Evolutionary conservation across 2,329 filamentous ascomycete species (phyloP).

Genomic region (Penicillium sp.): DNA sequence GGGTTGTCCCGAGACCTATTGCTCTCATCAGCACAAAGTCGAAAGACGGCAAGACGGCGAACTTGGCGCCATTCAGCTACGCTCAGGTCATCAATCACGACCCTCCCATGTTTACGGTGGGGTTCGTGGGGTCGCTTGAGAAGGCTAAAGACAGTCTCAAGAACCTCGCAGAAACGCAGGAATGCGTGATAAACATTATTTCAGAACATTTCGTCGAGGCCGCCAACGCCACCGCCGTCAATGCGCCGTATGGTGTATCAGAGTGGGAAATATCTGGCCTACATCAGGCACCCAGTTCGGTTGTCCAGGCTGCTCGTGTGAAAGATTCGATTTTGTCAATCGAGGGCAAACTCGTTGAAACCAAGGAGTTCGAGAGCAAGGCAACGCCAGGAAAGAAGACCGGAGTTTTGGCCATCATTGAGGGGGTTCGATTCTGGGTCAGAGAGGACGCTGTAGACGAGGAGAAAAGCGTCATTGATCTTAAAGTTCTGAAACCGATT

Average conservation of each 20-base stretch:
- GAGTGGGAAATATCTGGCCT: conserved; percentile 83
- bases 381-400: conserved; percentile 74
- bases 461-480: conserved; percentile 74
- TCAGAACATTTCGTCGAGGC: conserved; percentile 84
- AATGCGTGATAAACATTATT: conserved; percentile 89
- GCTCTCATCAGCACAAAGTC: conserved; percentile 65
- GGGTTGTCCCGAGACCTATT: conserved; percentile 81
- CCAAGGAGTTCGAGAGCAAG: conserved; percentile 77
- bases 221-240: conserved; percentile 79
- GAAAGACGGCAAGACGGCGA: conserved; percentile 68
- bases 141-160: conserved; percentile 77
- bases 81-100: conserved; percentile 84
- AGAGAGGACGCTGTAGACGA: conserved; percentile 86
- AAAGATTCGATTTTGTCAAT: conserved; percentile 82
- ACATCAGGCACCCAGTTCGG: conserved; percentile 67
- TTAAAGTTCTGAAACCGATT: conserved; percentile 75
- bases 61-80: conserved; percentile 88
- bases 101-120: conserved; percentile 78
- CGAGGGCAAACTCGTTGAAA: conserved; percentile 77
- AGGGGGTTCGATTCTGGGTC: conserved; percentile 87
- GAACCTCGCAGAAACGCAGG: conserved; percentile 72
- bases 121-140: conserved; percentile 61
- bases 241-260: conserved; percentile 74
- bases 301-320: conserved; percentile 74
- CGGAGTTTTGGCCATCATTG: conserved; percentile 74